Evolutionary conservation across 2,329 filamentous ascomycete genomes (phyloP), one percentile per base, ranked within the genome.

Genomic region (Cladophialophora chaetospira): DNA sequence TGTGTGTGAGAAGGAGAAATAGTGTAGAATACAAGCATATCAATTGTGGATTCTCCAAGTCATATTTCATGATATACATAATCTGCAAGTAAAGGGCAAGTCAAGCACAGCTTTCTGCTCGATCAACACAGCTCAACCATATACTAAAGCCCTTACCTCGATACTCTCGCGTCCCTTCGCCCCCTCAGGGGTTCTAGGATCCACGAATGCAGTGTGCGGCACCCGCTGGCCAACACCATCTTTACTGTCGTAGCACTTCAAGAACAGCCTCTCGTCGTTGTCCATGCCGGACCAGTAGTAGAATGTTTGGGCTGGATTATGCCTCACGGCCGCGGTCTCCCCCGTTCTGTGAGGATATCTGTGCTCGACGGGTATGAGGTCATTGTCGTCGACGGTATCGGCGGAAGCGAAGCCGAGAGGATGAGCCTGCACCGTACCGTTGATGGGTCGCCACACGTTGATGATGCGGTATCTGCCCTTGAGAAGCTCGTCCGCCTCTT

Each of bases 141-240:
- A 96, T 0, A 96, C 88, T 71, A 96, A 77, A 31, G 89, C 86
- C 65, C 92, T 81, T 13, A 96, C 88, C 73, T 97, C 92, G 69
- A 97, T 96, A 70, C 91, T 96, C 77, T 96, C 89, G 63, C 91
- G 81, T 0, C 82, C 82, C 62, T 85, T 84, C 3, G 88, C 89
- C 43, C 86, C 88, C 15, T 79, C 74, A 2, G 85, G 82, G 1
- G 88, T 90, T 58, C 86, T 77, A 1, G 88, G 87, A 70, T 96
- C 88, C 35, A 80, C 77, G 72, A 96, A 97, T 0, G 91, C 91
- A 8, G 86, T 86, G 73, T 95, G 90, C 11, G 90, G 85, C 28
- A 79, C 78, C 28, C 76, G 69, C 21, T 75, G 76, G 55, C 73
- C 72, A 6, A 70, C 66, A 1, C 73, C 75, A 2, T 70, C 69